Percentiles rank a stretch among this genome's conserved stretches.
Evolutionary conservation across 2,329 filamentous ascomycete genomes (phyloP).

Genomic region (Clarireedia monteithiana): DNA sequence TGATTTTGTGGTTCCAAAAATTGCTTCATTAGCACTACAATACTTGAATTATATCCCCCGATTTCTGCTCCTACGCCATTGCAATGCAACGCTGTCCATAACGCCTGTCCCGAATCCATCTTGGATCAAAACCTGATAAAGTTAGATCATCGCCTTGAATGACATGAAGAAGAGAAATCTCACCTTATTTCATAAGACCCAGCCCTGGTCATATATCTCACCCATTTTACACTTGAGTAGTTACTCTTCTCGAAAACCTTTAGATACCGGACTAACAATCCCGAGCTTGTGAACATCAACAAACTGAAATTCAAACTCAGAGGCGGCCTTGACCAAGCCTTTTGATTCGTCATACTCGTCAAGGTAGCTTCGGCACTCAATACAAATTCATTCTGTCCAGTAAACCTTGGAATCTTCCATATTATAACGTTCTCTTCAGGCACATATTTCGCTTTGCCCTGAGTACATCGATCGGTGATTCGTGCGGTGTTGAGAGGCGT

Average conservation of each 20-base stretch:
- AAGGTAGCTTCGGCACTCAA: slow-evolving; percentile 87
- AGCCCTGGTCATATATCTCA: slow-evolving; percentile 95
- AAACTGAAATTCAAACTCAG: slow-evolving; percentile 87
- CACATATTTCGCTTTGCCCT: slow-evolving; percentile 98
- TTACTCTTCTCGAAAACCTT: slow-evolving; percentile 99
- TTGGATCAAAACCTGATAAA: slow-evolving; percentile 14
- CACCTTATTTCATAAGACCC: slow-evolving; percentile 96
- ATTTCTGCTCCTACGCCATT: slow-evolving; percentile 6
- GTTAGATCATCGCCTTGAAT: neutral
- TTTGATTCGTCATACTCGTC: slow-evolving; percentile 96
- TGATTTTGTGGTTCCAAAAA: neutral
- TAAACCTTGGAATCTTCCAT: slow-evolving; percentile 98
- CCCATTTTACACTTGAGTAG: slow-evolving; percentile 98
- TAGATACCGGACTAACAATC: slow-evolving; percentile 83
- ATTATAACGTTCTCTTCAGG: slow-evolving; percentile 96
- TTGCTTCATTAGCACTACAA: neutral
- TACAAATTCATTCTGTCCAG: slow-evolving; percentile 94
- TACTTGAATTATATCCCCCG: slow-evolving; percentile 7
- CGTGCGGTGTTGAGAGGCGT: slow-evolving; percentile 94
- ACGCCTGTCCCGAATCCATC: slow-evolving; percentile 1
- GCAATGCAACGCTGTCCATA: slow-evolving; percentile 9
- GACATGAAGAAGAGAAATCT: slow-evolving; percentile 5
- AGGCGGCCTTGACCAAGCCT: slow-evolving; percentile 91
- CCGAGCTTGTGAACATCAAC: slow-evolving; percentile 96
- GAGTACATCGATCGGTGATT: slow-evolving; percentile 85